These are phyloP conservation scores for Hemileccinum impolitum DNA, from an alignment of 768 basidiomycete species.

Conservation along the genomic window DNA sequence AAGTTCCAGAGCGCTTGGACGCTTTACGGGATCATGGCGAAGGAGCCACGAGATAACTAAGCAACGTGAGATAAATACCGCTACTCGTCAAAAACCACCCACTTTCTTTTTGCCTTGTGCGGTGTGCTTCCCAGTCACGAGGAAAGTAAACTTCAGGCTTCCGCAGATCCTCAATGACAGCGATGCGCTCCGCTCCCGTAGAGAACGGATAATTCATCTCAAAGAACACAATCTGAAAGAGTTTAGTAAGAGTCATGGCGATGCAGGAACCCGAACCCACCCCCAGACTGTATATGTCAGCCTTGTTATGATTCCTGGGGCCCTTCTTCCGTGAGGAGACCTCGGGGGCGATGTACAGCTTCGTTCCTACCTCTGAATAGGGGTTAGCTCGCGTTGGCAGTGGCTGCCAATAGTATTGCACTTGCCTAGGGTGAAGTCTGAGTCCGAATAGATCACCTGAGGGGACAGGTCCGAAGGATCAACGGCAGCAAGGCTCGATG, in stretches of 20 bases:
- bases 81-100: slow-evolving; percentile 23
- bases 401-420: neutral
- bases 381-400: neutral
- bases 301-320: slow-evolving; percentile 80
- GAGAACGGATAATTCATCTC: slow-evolving; percentile 90
- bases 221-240: slow-evolving; percentile 83
- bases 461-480: slow-evolving; percentile 67
- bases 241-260: neutral
- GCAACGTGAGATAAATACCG: slow-evolving; percentile 3
- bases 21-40: slow-evolving; percentile 72
- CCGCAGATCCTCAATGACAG: slow-evolving; percentile 75
- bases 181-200: slow-evolving; percentile 81
- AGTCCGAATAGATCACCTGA: slow-evolving; percentile 42
- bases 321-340: slow-evolving; percentile 61
- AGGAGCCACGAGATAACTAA: slow-evolving; percentile 78
- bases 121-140: slow-evolving; percentile 60
- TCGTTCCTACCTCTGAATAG: slow-evolving; percentile 77
- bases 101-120: slow-evolving; percentile 69
- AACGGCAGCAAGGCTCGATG: slow-evolving; percentile 74
- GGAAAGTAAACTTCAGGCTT: slow-evolving; percentile 76
- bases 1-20: slow-evolving; percentile 81
- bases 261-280: slow-evolving; percentile 41
- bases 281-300: slow-evolving; percentile 93
- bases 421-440: slow-evolving; percentile 75
- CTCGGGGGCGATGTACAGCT: slow-evolving; percentile 91